A percentile compares a stretch with the other conserved stretches of the same genome.
These are phyloP conservation scores for Malus fusca DNA, from an alignment of 306 rosid genomes.

Conservation along the genomic window DNA sequence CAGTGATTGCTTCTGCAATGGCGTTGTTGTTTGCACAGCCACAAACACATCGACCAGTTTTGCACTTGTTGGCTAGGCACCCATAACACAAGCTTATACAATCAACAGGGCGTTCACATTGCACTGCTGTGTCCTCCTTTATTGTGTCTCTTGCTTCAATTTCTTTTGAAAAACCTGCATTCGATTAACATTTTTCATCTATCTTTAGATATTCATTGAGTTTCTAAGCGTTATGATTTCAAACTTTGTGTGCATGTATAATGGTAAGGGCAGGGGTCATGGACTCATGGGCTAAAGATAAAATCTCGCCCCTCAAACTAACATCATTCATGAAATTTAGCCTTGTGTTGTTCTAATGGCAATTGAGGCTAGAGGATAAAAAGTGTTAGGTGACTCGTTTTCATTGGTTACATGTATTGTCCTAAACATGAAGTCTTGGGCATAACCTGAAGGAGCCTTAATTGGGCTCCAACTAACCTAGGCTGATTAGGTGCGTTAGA, in stretches of 20 bases:
- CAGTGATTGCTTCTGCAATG: not conserved
- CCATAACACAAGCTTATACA: not conserved
- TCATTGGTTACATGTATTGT: no score
- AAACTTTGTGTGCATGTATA: not conserved
- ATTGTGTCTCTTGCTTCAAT: not conserved
- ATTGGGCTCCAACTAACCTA: no score
- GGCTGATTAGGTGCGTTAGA: no score
- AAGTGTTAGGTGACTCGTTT: no score
- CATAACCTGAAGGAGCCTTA: no score
- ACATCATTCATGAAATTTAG: no score
- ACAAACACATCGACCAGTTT: not conserved
- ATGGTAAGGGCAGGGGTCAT: no score
- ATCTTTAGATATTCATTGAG: not conserved
- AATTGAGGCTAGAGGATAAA: no score
- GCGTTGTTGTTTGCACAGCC: not conserved
- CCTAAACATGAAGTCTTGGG: no score
- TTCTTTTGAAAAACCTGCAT: not conserved
- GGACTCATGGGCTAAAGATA: no score
- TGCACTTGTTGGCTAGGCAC: not conserved
- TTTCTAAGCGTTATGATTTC: not conserved
- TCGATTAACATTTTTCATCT: not conserved
- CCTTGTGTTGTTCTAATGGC: no score
- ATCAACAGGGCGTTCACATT: not conserved
- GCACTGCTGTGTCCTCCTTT: not conserved
- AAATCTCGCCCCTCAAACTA: no score